Base-by-base conservation (phyloP, 2,329 filamentous ascomycete species). In the Stachybotrys chlorohalonatus region DNA sequence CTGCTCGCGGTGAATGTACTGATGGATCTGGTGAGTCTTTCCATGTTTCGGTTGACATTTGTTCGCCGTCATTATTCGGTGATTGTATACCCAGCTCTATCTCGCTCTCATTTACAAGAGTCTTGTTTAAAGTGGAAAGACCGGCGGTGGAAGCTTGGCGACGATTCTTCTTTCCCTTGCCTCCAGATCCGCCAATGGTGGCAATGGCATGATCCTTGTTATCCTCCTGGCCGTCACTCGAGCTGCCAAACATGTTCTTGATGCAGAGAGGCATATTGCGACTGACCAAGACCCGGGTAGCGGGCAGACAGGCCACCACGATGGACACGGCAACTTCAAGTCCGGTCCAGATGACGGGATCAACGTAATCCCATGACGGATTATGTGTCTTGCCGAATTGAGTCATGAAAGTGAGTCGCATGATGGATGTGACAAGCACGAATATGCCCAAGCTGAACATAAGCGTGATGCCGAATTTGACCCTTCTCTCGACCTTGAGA, bases 391-490 rank as follows among this genome's bases (percentile, higher is more conserved):
- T 57, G 13, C 66, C 67, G 55, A 70, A 70, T 3, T 15, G 24
- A 11, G 13, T 15, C 16, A 50, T 24, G 48, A 50, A 50, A 2
- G 13, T 24, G 13, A 50, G 30, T 30, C 17, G 48, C 16, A 50
- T 50, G 48, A n/a, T 11, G 24, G 31, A 50, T 24, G 48, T 31
- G 48, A 63, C 67, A 6, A 73, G 60, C 11, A 69, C 69, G 51
- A 77, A 73, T 15, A 71, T 58, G 31, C 76, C 72, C 13, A 80
- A 64, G 11, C 69, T 71, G 52, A 80, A 68, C 63, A 80, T 74
- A 16, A 72, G 49, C 1, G 65, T 64, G 3, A 79, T 67, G 39
- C 71, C 71, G 1, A 73, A 47, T 63, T 75, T 79, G 58, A 75
- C 75, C 47, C 71, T 69, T n/a, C 63, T 63, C 13, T 67, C 67